phyloP scores from a whole-genome alignment of 768 basidiomycete species.

The Rhizopogon vulgaris region DNA sequence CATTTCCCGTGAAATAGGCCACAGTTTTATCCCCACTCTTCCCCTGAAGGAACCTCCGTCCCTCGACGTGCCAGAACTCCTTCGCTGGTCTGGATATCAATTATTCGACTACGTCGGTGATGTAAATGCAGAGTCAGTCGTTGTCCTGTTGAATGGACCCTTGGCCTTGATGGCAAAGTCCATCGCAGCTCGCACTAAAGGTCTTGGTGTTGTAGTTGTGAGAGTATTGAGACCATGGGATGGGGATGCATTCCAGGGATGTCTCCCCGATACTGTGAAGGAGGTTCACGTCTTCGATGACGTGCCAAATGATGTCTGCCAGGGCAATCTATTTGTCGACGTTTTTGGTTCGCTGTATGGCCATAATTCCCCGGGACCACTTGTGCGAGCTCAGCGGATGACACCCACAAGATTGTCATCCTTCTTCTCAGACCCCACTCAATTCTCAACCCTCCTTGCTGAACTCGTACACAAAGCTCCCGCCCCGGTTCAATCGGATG shows the following conservation, averaged over 20 bases:
- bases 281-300: constrained; percentile 75
- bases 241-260: constrained; percentile 50
- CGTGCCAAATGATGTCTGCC: constrained; percentile 53
- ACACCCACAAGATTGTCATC: constrained; percentile 50
- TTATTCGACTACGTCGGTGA: constrained; percentile 76
- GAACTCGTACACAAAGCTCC: constrained; percentile 21
- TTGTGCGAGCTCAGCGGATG: constrained; percentile 51
- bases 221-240: constrained; percentile 85
- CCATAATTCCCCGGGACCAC: constrained; percentile 25
- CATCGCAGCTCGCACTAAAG: constrained; percentile 34
- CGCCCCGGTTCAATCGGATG: constrained; percentile 19
- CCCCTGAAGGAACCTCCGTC: constrained; percentile 23
- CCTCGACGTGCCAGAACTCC: constrained; percentile 38
- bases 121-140: constrained; percentile 49
- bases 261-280: constrained; percentile 54
- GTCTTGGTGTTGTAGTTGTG: constrained; percentile 64
- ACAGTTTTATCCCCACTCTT: constrained; percentile 37
- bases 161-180: constrained; percentile 60
- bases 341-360: constrained; percentile 57
- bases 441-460: constrained; percentile 38
- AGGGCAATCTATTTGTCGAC: constrained; percentile 66
- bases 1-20: constrained; percentile 69
- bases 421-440: constrained; percentile 38
- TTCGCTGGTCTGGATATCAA: constrained; percentile 57
- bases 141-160: constrained; percentile 74